These are phyloP conservation scores for Tolypocladium guangdongense DNA, from an alignment of 2,329 filamentous ascomycete species.

Conservation along the genomic window DNA sequence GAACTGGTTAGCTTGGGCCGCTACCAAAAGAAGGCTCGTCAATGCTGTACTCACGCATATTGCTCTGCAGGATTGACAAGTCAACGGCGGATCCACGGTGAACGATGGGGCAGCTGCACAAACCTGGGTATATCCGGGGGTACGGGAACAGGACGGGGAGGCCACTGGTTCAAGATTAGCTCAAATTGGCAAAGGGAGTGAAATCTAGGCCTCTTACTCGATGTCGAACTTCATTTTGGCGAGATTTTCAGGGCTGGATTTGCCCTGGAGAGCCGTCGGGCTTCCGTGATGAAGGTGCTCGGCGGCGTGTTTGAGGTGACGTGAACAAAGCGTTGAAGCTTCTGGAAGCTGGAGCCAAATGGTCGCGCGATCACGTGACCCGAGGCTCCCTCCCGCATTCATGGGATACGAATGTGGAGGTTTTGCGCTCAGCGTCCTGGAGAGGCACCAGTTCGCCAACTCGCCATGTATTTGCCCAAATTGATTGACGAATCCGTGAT, in stretches of 20 bases:
- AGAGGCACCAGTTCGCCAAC: neutral
- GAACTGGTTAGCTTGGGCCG: neutral
- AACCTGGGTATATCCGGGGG: conserved; percentile 47
- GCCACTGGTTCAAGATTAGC: conserved; percentile 30
- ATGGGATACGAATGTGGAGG: neutral
- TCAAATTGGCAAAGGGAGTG: neutral
- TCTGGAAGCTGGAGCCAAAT: conserved; percentile 5
- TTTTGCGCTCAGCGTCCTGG: neutral
- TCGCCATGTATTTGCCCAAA: neutral
- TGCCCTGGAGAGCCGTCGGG: neutral
- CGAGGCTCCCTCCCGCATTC: too few species aligned
- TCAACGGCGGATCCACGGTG: neutral
- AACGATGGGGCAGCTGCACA: conserved; percentile 7
- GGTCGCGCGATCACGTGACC: conserved; percentile 21
- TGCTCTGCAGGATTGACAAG: conserved; percentile 28
- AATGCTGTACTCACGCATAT: conserved; percentile 35
- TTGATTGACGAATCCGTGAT: neutral
- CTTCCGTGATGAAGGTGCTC: neutral
- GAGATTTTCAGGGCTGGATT: neutral
- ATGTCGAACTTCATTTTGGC: conserved; percentile 40
- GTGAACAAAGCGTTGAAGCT: neutral
- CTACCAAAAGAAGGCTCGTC: neutral
- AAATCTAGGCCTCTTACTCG: conserved; percentile 23
- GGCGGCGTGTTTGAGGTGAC: conserved; percentile 1
- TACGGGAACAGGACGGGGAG: conserved; percentile 48